Evolutionary conservation across 2,329 filamentous ascomycete species (phyloP).

Genomic region (Thelonectria olida): DNA sequence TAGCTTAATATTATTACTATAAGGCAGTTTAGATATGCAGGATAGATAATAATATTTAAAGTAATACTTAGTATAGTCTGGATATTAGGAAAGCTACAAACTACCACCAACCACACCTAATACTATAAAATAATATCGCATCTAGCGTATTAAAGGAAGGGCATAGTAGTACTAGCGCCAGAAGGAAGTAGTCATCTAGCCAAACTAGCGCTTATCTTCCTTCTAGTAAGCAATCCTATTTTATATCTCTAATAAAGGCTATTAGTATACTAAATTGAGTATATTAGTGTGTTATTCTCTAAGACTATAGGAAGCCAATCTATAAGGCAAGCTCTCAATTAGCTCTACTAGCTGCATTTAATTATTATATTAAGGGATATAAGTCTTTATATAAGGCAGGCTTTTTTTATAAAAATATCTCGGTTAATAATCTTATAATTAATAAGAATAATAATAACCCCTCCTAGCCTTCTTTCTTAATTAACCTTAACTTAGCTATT

Average conservation of each 20-base stretch:
- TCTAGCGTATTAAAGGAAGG: conserved; percentile 23
- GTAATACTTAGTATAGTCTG: too few species aligned
- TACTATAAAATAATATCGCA: conserved; percentile 10
- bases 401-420: conserved; percentile 55
- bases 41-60: too few species aligned
- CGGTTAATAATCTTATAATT: conserved; percentile 56
- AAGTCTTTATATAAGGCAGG: conserved; percentile 47
- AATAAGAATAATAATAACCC: too few species aligned
- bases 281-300: conserved; percentile 51
- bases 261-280: conserved; percentile 45
- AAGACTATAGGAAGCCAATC: conserved; percentile 52
- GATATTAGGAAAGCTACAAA: too few species aligned
- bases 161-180: conserved; percentile 30
- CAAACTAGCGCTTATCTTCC: conserved; percentile 36
- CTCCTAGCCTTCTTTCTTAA: too few species aligned
- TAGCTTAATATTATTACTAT: too few species aligned
- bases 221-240: conserved; percentile 44
- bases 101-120: too few species aligned
- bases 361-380: conserved; percentile 49
- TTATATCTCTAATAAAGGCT: conserved; percentile 39
- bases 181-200: conserved; percentile 42
- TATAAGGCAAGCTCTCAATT: conserved; percentile 50
- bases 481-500: too few species aligned
- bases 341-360: conserved; percentile 48
- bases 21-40: too few species aligned